A percentile compares a stretch with the other conserved stretches of the same genome.
Evolutionary conservation across 2,329 filamentous ascomycete species (phyloP).

Genomic region (Lachnellula arida): DNA sequence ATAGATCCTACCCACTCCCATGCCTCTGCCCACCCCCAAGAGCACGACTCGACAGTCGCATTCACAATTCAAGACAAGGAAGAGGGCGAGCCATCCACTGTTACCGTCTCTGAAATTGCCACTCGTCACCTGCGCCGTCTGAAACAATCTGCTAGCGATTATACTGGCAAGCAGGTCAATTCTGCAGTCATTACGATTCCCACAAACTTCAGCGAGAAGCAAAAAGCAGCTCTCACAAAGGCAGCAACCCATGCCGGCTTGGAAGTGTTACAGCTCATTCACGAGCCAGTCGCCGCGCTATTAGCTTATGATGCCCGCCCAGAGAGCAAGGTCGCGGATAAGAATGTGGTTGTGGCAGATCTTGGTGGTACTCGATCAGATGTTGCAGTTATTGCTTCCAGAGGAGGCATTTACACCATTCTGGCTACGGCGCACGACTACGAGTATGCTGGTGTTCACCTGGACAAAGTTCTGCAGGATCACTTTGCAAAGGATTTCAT

Average conservation of each 20-base stretch:
- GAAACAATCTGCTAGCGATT: constrained; percentile 79
- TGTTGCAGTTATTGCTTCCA: constrained; percentile 82
- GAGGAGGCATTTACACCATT: constrained; percentile 94
- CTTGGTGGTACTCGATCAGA: constrained; percentile 91
- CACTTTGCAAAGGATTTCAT: constrained; percentile 98
- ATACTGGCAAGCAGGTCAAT: constrained; percentile 86
- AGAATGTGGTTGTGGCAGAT: constrained; percentile 86
- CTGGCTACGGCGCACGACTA: constrained; percentile 94
- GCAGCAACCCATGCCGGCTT: constrained; percentile 77
- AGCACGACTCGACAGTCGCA: constrained; percentile 64
- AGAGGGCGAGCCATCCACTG: constrained; percentile 57
- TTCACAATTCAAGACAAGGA: constrained; percentile 81
- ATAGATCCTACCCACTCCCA: constrained; percentile 96
- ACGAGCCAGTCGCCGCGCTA: constrained; percentile 82
- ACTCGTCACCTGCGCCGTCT: constrained; percentile 82
- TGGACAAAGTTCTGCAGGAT: constrained; percentile 90
- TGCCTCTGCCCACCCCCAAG: constrained; percentile 83
- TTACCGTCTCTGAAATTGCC: constrained; percentile 75
- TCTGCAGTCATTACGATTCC: constrained; percentile 93
- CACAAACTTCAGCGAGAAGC: constrained; percentile 85
- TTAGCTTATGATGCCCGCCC: constrained; percentile 87
- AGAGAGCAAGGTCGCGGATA: constrained; percentile 71
- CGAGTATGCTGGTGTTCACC: constrained; percentile 77
- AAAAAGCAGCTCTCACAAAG: constrained; percentile 74
- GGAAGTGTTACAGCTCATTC: constrained; percentile 88